Evolutionary conservation across 805 yeast species (phyloP).

Genomic region (Metschnikowia sp.): DNA sequence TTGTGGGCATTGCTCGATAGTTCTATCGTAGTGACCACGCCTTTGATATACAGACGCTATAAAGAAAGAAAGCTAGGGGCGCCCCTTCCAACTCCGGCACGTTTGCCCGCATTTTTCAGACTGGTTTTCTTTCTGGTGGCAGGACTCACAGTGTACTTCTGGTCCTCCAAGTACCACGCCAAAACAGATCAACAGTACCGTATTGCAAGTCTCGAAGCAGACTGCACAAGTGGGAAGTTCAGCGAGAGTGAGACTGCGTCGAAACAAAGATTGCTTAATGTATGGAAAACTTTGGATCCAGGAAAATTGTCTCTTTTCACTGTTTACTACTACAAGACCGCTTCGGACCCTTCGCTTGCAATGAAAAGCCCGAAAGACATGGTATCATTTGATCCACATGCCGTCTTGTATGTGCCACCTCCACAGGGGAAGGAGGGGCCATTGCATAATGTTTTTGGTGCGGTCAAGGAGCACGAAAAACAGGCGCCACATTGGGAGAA

Average conservation of each 20-base stretch:
- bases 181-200: constrained; percentile 19
- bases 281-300: constrained; percentile 36
- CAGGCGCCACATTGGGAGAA: constrained; percentile 34
- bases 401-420: constrained; percentile 27
- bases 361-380: constrained; percentile 53
- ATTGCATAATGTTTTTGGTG: constrained; percentile 7
- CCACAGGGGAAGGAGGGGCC: not conserved
- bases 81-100: constrained; percentile 29
- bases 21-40: constrained; percentile 39
- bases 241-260: constrained; percentile 10
- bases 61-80: constrained; percentile 6
- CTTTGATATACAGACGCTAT: constrained; percentile 28
- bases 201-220: constrained; percentile 29
- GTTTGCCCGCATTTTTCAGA: constrained; percentile 28
- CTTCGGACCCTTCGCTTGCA: constrained; percentile 47
- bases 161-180: constrained; percentile 12
- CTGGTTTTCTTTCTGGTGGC: constrained; percentile 28
- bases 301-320: constrained; percentile 34
- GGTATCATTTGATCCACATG: constrained; percentile 26
- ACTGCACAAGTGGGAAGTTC: constrained; percentile 26
- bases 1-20: constrained; percentile 41
- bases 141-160: constrained; percentile 28
- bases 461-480: constrained; percentile 13
- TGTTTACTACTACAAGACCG: constrained; percentile 52
- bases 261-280: constrained; percentile 21